Conservation (phyloP, 2,329 filamentous ascomycete species). For the Exophiala phaeomuriformis region DNA sequence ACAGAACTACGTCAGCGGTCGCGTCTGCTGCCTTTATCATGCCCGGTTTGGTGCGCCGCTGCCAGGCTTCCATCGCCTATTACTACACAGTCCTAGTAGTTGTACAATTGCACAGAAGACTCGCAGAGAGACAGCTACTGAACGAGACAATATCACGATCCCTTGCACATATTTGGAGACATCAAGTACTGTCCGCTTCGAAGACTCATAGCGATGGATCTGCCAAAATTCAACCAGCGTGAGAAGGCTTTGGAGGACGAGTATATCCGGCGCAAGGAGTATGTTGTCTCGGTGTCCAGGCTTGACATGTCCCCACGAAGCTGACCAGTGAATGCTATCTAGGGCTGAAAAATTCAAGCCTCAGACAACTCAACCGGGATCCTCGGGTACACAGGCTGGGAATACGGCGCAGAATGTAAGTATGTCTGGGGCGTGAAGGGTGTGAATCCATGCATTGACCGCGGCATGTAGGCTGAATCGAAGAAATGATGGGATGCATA, state of each 20-base stretch:
- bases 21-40: no score
- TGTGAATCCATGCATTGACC: background rate
- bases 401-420: conserved; percentile 9
- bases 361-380: conserved; percentile 5
- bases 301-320: background rate
- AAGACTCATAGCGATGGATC: conserved; percentile 14
- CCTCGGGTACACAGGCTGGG: background rate
- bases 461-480: background rate
- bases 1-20: no score
- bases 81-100: no score
- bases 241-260: conserved; percentile 26
- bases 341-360: conserved; percentile 20
- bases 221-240: conserved; percentile 25
- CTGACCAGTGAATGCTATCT: background rate
- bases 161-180: no score
- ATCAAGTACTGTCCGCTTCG: no score
- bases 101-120: no score
- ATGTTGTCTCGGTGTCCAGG: conserved; percentile 1
- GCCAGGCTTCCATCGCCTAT: no score
- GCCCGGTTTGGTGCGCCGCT: no score
- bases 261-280: conserved; percentile 25
- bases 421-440: background rate
- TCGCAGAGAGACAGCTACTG: no score
- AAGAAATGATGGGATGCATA: background rate
- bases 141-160: no score